Conservation (phyloP, 2,329 filamentous ascomycete species). For the Sarocladium brachiariae region DNA sequence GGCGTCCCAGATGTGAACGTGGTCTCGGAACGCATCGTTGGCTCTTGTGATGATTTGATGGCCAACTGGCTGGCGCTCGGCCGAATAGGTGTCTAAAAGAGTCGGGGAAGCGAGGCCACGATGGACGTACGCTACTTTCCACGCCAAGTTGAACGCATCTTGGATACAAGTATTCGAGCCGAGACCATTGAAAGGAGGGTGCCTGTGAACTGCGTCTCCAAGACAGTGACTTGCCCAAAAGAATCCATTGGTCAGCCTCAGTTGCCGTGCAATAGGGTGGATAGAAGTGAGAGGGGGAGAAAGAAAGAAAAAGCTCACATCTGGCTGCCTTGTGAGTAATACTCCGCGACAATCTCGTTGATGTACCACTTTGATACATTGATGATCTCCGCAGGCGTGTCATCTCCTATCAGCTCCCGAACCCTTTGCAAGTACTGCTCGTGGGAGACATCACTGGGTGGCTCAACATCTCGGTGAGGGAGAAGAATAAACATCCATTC, state of each 20-base stretch:
- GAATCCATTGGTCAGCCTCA: too few species aligned
- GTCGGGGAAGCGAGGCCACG: conserved; percentile 11
- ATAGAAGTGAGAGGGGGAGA: too few species aligned
- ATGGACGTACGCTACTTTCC: conserved; percentile 44
- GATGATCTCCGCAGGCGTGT: conserved; percentile 43
- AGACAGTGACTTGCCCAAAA: conserved; percentile 23
- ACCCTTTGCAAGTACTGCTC: conserved; percentile 35
- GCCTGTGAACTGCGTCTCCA: conserved; percentile 51
- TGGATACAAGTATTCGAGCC: conserved; percentile 54
- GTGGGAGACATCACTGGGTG: conserved; percentile 30
- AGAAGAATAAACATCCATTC: conserved; percentile 56
- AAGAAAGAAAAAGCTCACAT: conserved; percentile 26
- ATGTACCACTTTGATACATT: conserved; percentile 51
- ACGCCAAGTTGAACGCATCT: conserved; percentile 49
- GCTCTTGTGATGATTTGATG: background rate
- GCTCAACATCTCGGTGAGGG: conserved; percentile 30
- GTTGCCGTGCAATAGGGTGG: too few species aligned
- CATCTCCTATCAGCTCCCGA: conserved; percentile 41
- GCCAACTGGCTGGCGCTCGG: conserved; percentile 1
- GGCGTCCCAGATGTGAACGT: background rate
- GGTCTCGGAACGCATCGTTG: background rate
- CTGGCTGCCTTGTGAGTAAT: conserved; percentile 41
- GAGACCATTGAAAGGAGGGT: conserved; percentile 50
- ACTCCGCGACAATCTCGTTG: conserved; percentile 54
- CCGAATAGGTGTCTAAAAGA: background rate